Conservation (phyloP, 495 filamentous ascomycete genomes). For the Tuber calosporum region DNA sequence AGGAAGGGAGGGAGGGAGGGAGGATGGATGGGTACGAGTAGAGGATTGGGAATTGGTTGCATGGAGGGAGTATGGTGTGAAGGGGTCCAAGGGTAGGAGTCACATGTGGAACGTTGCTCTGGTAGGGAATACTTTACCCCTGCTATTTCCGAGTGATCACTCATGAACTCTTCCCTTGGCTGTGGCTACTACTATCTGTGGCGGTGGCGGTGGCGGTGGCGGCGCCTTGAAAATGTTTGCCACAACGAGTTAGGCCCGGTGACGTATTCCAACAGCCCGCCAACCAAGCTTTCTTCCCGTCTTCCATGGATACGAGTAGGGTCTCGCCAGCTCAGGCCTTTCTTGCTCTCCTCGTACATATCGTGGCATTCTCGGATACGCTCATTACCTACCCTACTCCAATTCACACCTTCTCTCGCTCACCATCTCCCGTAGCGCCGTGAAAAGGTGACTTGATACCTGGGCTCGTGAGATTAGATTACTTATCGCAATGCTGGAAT, state of each 20-base stretch:
- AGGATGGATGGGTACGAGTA: too few relatives aligned
- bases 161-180: neutral
- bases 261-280: neutral
- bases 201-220: neutral
- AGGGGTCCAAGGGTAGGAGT: too few relatives aligned
- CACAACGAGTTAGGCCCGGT: neutral
- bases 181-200: neutral
- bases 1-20: too few relatives aligned
- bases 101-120: neutral
- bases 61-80: too few relatives aligned
- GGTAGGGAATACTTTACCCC: neutral
- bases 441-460: neutral
- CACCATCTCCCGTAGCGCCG: neutral
- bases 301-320: neutral
- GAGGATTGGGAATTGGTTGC: neutral
- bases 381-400: neutral
- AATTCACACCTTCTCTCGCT: neutral
- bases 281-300: neutral
- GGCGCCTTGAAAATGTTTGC: neutral
- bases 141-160: neutral
- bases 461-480: neutral
- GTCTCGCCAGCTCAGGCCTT: neutral
- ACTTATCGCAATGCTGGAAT: slow-evolving; percentile 25
- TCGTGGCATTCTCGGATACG: neutral
- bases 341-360: neutral